Percentiles rank a stretch among this genome's conserved stretches.
Evolutionary conservation across 2,329 filamentous ascomycete species (phyloP).

Genomic region (Aspergillus tamarii): DNA sequence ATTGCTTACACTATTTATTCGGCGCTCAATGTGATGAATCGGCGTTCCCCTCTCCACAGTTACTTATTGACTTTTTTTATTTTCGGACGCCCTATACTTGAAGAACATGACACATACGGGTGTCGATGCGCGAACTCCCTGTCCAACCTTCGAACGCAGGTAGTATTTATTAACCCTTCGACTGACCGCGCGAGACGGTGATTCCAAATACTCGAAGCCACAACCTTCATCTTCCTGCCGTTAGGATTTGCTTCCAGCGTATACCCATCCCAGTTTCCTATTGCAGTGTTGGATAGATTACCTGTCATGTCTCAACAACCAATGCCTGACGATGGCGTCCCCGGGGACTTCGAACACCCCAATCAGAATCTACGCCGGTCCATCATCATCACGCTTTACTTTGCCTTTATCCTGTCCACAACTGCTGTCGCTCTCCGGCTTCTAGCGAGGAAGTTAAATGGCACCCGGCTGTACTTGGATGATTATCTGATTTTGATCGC

Average conservation of each 20-base stretch:
- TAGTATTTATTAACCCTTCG: slow-evolving; percentile 1
- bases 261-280: slow-evolving; percentile 4
- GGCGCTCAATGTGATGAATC: neutral
- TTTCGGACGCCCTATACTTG: neutral
- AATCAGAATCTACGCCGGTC: slow-evolving; percentile 26
- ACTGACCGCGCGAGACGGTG: neutral
- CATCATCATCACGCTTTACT: slow-evolving; percentile 29
- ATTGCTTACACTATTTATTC: neutral
- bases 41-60: neutral
- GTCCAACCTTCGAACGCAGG: neutral
- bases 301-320: slow-evolving; percentile 25
- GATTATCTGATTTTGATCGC: slow-evolving; percentile 35
- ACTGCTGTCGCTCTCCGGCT: slow-evolving; percentile 31
- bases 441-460: slow-evolving; percentile 29
- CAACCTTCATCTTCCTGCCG: slow-evolving; percentile 15
- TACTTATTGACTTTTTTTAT: neutral
- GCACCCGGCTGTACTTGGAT: slow-evolving; percentile 31
- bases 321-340: slow-evolving; percentile 13
- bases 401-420: slow-evolving; percentile 31
- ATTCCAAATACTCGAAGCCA: slow-evolving; percentile 31
- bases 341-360: slow-evolving; percentile 31
- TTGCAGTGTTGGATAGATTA: slow-evolving; percentile 7
- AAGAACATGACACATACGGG: neutral
- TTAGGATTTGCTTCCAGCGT: slow-evolving; percentile 8
- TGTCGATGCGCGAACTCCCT: neutral